These are phyloP conservation scores for Leccinum subgranulosum DNA, from an alignment of 768 basidiomycete genomes.

Conservation along the genomic window DNA sequence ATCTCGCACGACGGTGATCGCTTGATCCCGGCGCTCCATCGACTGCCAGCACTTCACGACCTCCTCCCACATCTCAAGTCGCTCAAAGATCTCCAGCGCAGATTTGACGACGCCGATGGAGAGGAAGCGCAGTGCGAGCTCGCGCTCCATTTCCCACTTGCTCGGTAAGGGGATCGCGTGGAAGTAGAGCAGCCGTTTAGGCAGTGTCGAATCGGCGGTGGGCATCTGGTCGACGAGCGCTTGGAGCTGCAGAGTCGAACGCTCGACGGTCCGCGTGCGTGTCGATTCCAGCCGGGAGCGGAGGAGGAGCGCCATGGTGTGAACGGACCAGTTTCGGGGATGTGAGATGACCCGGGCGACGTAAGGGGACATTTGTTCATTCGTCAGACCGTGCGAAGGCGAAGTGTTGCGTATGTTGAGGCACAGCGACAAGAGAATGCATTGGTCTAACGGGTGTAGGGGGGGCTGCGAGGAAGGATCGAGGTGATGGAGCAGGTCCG, in stretches of 20 bases:
- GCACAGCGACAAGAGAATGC: constrained; percentile 86
- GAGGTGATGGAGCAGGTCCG: constrained; percentile 60
- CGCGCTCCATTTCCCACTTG: constrained; percentile 91
- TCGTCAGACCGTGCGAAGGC: constrained; percentile 85
- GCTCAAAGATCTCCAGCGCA: constrained; percentile 90
- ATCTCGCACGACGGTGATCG: constrained; percentile 77
- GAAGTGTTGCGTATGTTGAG: constrained; percentile 88
- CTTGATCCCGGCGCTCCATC: constrained; percentile 77
- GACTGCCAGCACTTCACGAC: constrained; percentile 85
- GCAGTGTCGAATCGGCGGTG: constrained; percentile 67
- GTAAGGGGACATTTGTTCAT: constrained; percentile 91
- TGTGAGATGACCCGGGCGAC: constrained; percentile 85
- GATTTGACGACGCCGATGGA: constrained; percentile 85
- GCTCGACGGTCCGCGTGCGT: constrained; percentile 90
- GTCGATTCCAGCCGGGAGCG: constrained; percentile 87
- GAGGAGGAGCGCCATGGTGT: constrained; percentile 94
- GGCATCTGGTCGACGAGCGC: constrained; percentile 97
- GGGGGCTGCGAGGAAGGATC: constrained; percentile 83
- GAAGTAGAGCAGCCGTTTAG: constrained; percentile 77
- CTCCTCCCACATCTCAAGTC: constrained; percentile 98
- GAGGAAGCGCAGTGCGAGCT: constrained; percentile 81
- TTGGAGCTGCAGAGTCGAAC: constrained; percentile 88
- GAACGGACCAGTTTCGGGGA: constrained; percentile 92
- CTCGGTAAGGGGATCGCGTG: constrained; percentile 81
- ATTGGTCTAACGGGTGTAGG: constrained; percentile 91